Percentiles rank a stretch among this genome's conserved stretches.
Conservation (phyloP, 352 stramenopile genomes). For the Phytopythium montanum region DNA sequence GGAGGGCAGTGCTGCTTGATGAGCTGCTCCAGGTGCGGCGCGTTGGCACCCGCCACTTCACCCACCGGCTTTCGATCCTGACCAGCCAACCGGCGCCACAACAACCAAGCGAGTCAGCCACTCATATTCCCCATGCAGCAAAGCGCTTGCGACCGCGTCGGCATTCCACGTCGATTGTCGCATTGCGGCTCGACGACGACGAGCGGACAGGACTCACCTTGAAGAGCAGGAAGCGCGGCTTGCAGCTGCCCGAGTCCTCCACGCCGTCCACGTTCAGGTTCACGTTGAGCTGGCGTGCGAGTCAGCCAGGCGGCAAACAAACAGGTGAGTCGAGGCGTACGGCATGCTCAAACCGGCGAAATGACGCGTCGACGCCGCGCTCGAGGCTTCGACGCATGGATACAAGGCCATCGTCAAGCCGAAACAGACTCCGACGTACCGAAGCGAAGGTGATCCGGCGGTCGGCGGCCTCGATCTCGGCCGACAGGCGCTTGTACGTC, state of each 20-base stretch:
- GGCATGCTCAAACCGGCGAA: constrained; percentile 4
- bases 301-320: neutral
- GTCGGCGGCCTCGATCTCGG: constrained; percentile 55
- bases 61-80: constrained; percentile 59
- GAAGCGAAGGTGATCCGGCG: constrained; percentile 49
- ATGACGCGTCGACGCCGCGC: constrained; percentile 1
- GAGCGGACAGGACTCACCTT: constrained; percentile 20
- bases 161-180: constrained; percentile 5
- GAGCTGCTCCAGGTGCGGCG: constrained; percentile 55
- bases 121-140: neutral
- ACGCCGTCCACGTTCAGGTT: constrained; percentile 41
- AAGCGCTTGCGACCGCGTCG: constrained; percentile 5
- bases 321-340: neutral
- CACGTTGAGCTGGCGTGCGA: constrained; percentile 37
- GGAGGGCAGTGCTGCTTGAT: constrained; percentile 60
- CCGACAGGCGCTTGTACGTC: constrained; percentile 60
- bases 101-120: neutral
- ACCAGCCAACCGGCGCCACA: neutral
- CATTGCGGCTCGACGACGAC: constrained; percentile 3
- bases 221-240: constrained; percentile 61
- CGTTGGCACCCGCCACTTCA: constrained; percentile 56
- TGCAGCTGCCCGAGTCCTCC: constrained; percentile 58
- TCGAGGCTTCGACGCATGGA: neutral
- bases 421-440: constrained; percentile 19
- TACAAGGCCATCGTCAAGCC: neutral